phyloP scores from a whole-genome alignment of 768 basidiomycete species.

The Coprinopsis marcescibilis region DNA sequence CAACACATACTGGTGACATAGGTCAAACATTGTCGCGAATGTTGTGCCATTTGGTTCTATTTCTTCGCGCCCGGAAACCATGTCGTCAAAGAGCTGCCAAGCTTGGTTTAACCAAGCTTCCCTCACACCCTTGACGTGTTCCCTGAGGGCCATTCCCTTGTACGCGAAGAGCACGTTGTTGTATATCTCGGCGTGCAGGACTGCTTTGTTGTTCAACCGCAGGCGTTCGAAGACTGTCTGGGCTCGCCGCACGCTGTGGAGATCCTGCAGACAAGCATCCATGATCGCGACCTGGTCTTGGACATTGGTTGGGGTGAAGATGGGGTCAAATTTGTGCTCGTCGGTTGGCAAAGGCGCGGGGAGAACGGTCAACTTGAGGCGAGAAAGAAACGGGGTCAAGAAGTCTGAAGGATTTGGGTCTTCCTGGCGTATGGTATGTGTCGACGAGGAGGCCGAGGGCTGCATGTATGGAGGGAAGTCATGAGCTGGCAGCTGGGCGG shows the following conservation, averaged over 20 bases:
- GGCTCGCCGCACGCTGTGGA: slow-evolving; percentile 74
- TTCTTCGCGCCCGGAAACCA: slow-evolving; percentile 45
- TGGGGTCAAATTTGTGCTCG: slow-evolving; percentile 34
- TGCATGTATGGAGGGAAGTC: slow-evolving; percentile 33
- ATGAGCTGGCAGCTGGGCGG: slow-evolving; percentile 28
- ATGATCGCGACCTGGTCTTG: slow-evolving; percentile 74
- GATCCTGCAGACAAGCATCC: slow-evolving; percentile 73
- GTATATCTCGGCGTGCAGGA: slow-evolving; percentile 46
- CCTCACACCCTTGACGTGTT: slow-evolving; percentile 34
- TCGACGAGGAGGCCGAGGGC: slow-evolving; percentile 18
- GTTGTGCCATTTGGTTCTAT: slow-evolving; percentile 49
- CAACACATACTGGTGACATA: slow-evolving; percentile 44
- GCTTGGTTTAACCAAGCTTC: slow-evolving; percentile 58
- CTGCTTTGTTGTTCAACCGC: slow-evolving; percentile 27
- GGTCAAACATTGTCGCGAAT: slow-evolving; percentile 64
- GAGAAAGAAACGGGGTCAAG: slow-evolving; percentile 10
- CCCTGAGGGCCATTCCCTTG: slow-evolving; percentile 46
- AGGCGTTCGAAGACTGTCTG: slow-evolving; percentile 65
- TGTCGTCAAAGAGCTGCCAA: slow-evolving; percentile 51
- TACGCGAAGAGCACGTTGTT: slow-evolving; percentile 67
- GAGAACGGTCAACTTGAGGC: slow-evolving; percentile 43
- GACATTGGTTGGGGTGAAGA: slow-evolving; percentile 60
- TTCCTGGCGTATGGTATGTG: slow-evolving; percentile 2
- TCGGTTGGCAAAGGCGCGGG: slow-evolving; percentile 62
- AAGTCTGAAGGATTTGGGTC: slow-evolving; percentile 5